A percentile compares a stretch with the other conserved stretches of the same genome.
phyloP scores from a whole-genome alignment of 805 yeast species.

The Priceomyces castillae region DNA sequence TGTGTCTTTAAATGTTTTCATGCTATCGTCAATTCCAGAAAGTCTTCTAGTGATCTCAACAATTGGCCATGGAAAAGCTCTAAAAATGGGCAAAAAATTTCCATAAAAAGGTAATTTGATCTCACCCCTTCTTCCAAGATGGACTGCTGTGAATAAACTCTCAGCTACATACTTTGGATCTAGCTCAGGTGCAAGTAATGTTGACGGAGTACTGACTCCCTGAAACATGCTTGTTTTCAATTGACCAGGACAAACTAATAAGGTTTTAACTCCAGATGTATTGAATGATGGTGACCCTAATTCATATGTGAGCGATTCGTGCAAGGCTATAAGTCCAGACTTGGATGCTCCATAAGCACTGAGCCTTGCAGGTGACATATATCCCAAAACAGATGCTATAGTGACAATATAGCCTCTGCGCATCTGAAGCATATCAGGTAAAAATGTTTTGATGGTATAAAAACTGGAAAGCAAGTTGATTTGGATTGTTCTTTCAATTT shows the following conservation, averaged over 20 bases:
- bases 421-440: conserved; percentile 65
- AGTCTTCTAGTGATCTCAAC: conserved; percentile 51
- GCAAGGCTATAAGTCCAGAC: conserved; percentile 80
- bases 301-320: conserved; percentile 75
- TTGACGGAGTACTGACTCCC: conserved; percentile 71
- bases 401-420: conserved; percentile 77
- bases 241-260: conserved; percentile 87
- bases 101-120: conserved; percentile 77
- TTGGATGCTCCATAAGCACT: conserved; percentile 89
- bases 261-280: conserved; percentile 58
- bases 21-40: conserved; percentile 66
- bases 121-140: conserved; percentile 63
- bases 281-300: conserved; percentile 50
- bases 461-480: conserved; percentile 72
- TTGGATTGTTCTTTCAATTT: conserved; percentile 59
- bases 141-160: conserved; percentile 53
- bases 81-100: conserved; percentile 64
- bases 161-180: conserved; percentile 66
- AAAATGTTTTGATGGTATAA: conserved; percentile 62
- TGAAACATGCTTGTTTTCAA: conserved; percentile 71
- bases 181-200: conserved; percentile 76
- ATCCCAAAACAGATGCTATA: conserved; percentile 81
- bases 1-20: conserved; percentile 25
- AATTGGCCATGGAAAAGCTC: conserved; percentile 72
- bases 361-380: conserved; percentile 77